phyloP scores from a whole-genome alignment of 2,329 filamentous ascomycete genomes.

The Curvularia verruculosa region DNA sequence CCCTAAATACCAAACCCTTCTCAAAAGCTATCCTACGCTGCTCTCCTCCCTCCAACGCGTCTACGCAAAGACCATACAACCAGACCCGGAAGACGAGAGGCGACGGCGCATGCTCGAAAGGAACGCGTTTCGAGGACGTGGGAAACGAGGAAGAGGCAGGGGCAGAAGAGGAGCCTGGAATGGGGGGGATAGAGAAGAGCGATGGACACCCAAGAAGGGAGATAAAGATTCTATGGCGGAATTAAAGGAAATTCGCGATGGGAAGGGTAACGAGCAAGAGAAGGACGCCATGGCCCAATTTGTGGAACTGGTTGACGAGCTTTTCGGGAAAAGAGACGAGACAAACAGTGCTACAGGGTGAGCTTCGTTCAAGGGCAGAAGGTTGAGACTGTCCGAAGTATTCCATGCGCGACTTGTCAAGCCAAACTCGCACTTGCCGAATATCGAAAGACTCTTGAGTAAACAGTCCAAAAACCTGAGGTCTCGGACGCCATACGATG shows the following conservation, averaged over 20 bases:
- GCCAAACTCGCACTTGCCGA: neutral
- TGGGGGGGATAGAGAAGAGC: slow-evolving; percentile 16
- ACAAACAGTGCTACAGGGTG: neutral
- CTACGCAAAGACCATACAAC: slow-evolving; percentile 44
- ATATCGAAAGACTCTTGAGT: neutral
- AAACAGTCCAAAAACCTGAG: neutral
- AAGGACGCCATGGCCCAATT: slow-evolving; percentile 53
- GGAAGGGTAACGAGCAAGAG: slow-evolving; percentile 37
- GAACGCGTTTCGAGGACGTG: slow-evolving; percentile 24
- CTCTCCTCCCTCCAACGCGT: slow-evolving; percentile 39
- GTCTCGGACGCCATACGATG: neutral
- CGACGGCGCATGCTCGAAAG: slow-evolving; percentile 21
- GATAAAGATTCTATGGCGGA: slow-evolving; percentile 39
- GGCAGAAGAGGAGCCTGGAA: slow-evolving; percentile 24
- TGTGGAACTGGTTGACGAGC: slow-evolving; percentile 37
- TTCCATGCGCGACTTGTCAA: neutral
- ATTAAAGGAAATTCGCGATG: slow-evolving; percentile 35
- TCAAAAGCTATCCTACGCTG: slow-evolving; percentile 34
- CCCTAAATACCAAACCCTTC: slow-evolving; percentile 34
- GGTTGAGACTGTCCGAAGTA: too few species aligned
- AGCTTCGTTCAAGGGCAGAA: neutral
- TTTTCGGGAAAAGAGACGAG: slow-evolving; percentile 22
- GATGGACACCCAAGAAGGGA: slow-evolving; percentile 42
- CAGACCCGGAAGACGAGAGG: slow-evolving; percentile 34
- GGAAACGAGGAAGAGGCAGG: slow-evolving; percentile 24